Percentiles rank a stretch among this genome's conserved stretches.
Evolutionary conservation across 2,329 filamentous ascomycete species (phyloP).

Genomic region (Penicillium sp.): DNA sequence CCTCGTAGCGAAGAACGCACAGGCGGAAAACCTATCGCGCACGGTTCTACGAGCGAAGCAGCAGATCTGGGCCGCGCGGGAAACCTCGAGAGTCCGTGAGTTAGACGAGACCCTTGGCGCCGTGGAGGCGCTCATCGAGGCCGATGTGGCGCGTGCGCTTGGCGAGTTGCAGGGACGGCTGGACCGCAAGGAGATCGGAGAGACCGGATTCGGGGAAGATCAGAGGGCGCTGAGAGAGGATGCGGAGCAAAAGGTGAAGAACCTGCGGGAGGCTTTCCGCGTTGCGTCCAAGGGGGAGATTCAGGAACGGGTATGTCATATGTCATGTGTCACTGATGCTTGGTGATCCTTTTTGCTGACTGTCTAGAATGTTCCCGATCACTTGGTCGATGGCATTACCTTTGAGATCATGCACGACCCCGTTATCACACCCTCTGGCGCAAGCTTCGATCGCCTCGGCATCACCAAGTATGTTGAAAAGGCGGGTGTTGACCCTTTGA

Average conservation of each 20-base stretch:
- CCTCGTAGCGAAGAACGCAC: slow-evolving; percentile 62
- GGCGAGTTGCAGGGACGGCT: slow-evolving; percentile 36
- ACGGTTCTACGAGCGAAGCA: slow-evolving; percentile 81
- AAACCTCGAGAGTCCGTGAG: slow-evolving; percentile 52
- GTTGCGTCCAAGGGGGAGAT: slow-evolving; percentile 44
- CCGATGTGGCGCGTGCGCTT: slow-evolving; percentile 41
- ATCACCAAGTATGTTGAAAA: slow-evolving; percentile 83
- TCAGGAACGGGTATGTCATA: slow-evolving; percentile 42
- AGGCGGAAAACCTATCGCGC: slow-evolving; percentile 69
- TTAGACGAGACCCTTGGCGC: slow-evolving; percentile 44
- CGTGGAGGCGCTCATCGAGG: slow-evolving; percentile 43
- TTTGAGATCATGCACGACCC: slow-evolving; percentile 56
- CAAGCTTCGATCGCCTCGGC: slow-evolving; percentile 84
- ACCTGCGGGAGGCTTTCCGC: slow-evolving; percentile 47
- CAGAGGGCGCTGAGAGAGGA: slow-evolving; percentile 59
- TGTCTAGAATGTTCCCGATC: slow-evolving; percentile 48
- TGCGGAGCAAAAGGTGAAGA: slow-evolving; percentile 48
- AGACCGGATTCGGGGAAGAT: slow-evolving; percentile 70
- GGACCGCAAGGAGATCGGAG: slow-evolving; percentile 48
- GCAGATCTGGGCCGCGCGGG: slow-evolving; percentile 76
- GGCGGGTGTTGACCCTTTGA: slow-evolving; percentile 76
- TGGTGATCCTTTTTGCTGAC: slow-evolving; percentile 7
- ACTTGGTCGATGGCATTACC: slow-evolving; percentile 51
- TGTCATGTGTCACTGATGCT: neutral
- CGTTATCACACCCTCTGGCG: slow-evolving; percentile 69